Evolutionary conservation across 345 rosid species (phyloP), one percentile per base, ranked within the genome.

Genomic region (Stellera chamaejasme): DNA sequence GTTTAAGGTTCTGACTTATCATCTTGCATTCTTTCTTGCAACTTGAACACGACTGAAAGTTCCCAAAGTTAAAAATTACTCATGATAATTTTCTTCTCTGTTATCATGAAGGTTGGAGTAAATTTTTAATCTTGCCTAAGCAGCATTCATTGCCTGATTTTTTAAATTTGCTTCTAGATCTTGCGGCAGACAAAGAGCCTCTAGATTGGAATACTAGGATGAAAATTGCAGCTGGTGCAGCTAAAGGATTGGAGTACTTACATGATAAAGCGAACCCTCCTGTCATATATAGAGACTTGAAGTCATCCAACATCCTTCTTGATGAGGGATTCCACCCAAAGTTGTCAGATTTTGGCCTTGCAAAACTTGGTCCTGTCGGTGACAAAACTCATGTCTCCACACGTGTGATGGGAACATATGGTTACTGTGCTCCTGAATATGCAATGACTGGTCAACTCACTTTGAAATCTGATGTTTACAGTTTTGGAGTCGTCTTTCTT

Each of bases 391-490:
- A 93, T 45, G 99, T 93, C 67, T 93, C 97, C 9, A 92, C 98
- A 6, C 90, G 99, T 59, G 99, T 93, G 56, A 93, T 93, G 99
- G 99, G 99, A 8, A 93, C 99, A n/a, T 86, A 93, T 45, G 99
- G 97, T 64, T 93, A 92, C 59, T 92, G 98, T 79, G 98, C 98
- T 32, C 98, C 98, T 0, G 98, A 92, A 64, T 92, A 92, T 62
- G 99, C 99, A 25, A 93, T 93, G 99, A 93, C 99, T 0, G 99
- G 99, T 27, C 99, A 93, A 45, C 94, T 93, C 32, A 93, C 99
- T 41, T 62, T 93, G 14, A 93, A 93, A 63, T 93, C 97, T 2
- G 99, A 93, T 78, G 97, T 89, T 48, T 93, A 93, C 58, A 89
- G 97, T 69, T 93, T 93, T 69, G 97, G 99, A 55, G 99, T 93